Evolutionary conservation across 2,329 filamentous ascomycete species (phyloP).

Genomic region (Claviceps purpurea): DNA sequence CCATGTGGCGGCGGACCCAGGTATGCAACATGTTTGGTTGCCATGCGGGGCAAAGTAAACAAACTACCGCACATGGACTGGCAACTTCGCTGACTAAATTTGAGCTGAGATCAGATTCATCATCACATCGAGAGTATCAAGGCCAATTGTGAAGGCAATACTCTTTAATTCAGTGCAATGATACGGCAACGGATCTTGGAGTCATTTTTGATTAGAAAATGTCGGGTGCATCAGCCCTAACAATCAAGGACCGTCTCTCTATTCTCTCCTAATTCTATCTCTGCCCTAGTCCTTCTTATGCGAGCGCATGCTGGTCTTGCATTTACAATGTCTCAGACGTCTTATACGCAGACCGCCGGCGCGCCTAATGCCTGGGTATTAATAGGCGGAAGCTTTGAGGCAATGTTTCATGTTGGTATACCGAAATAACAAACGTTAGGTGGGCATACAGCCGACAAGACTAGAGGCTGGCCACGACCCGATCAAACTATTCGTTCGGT

Average conservation of each 20-base stretch:
- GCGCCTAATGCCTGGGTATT: neutral
- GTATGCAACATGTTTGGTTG: slow-evolving; percentile 14
- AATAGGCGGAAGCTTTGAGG: neutral
- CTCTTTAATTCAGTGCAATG: neutral
- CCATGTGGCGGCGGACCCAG: neutral
- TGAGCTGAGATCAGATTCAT: neutral
- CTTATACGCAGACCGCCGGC: too few relatives aligned
- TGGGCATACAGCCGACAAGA: neutral
- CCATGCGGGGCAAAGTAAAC: slow-evolving; percentile 27
- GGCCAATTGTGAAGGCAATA: neutral
- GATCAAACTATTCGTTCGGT: neutral
- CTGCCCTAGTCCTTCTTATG: too few relatives aligned
- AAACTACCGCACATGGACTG: slow-evolving; percentile 10
- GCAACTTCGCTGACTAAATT: slow-evolving; percentile 13
- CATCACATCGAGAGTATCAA: neutral
- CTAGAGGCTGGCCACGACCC: neutral
- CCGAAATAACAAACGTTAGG: neutral
- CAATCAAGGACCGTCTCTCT: too few relatives aligned
- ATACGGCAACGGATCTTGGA: neutral
- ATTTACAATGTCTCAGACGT: too few relatives aligned
- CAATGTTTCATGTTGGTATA: neutral
- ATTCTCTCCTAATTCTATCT: too few relatives aligned
- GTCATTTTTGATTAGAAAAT: neutral
- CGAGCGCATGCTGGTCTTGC: neutral
- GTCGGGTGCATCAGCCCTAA: neutral